Conservation (phyloP, 371 early-diverging fungal genomes). For the Mycotypha africana region DNA sequence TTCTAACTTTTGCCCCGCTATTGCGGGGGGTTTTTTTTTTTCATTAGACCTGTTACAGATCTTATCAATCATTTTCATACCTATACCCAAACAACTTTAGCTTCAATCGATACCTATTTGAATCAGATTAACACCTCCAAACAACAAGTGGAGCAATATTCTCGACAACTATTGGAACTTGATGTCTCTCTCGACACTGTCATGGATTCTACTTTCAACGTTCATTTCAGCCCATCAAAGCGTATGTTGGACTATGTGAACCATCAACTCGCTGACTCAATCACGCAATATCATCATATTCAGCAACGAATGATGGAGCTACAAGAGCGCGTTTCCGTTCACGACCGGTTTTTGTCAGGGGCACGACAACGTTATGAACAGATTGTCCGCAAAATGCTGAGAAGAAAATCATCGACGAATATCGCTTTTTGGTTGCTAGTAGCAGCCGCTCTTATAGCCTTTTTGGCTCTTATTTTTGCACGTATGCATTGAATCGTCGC, state of each 20-base stretch:
- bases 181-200: neutral
- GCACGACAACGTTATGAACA: conserved; percentile 5
- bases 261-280: neutral
- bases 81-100: neutral
- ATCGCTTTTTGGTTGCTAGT: no score
- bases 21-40: no score
- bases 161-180: neutral
- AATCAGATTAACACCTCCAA: neutral
- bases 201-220: neutral
- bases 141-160: neutral
- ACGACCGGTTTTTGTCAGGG: conserved; percentile 3
- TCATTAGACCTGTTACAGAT: no score
- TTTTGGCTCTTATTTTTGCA: no score
- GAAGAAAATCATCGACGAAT: no score
- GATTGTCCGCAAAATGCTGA: no score
- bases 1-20: no score
- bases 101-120: neutral
- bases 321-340: conserved; percentile 1
- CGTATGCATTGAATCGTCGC: no score
- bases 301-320: neutral
- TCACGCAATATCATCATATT: neutral
- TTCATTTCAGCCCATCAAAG: neutral
- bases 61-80: neutral
- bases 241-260: neutral
- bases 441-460: no score